Percentiles rank a stretch among this genome's conserved stretches.
These are phyloP conservation scores for Xerocomus nothofagi DNA, from an alignment of 1,284 basidiomycete genomes.

Conservation along the genomic window DNA sequence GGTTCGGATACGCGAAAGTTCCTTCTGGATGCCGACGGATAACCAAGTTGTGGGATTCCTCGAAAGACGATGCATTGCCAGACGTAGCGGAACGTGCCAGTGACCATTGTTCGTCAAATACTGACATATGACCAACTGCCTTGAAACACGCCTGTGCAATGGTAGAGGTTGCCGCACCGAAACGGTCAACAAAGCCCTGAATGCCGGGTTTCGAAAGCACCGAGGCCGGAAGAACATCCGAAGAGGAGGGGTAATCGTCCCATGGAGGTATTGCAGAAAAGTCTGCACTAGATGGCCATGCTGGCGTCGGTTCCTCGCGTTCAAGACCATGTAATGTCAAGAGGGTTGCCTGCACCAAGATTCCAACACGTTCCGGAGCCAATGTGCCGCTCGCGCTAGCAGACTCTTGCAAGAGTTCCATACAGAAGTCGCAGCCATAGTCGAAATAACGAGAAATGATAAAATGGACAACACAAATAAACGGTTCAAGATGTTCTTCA, in stretches of 20 bases:
- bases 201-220: conserved; percentile 67
- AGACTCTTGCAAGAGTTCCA: conserved; percentile 77
- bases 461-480: conserved; percentile 82
- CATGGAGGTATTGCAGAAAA: conserved; percentile 61
- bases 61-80: conserved; percentile 53
- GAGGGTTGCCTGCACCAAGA: conserved; percentile 78
- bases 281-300: conserved; percentile 77
- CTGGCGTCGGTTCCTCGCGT: conserved; percentile 63
- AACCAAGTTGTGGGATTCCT: conserved; percentile 65
- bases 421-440: conserved; percentile 78
- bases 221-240: conserved; percentile 57
- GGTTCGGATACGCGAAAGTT: conserved; percentile 69
- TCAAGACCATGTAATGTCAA: conserved; percentile 74
- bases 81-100: conserved; percentile 45
- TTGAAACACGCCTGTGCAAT: conserved; percentile 69
- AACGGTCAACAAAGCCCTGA: conserved; percentile 72
- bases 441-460: conserved; percentile 86
- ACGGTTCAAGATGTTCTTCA: conserved; percentile 77
- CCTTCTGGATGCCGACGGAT: conserved; percentile 72
- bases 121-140: conserved; percentile 71
- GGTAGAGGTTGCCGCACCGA: conserved; percentile 59
- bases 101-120: conserved; percentile 85
- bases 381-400: conserved; percentile 46
- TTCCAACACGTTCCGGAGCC: conserved; percentile 72
- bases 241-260: conserved; percentile 72